Percentiles rank a stretch among this genome's conserved stretches.
phyloP scores from a whole-genome alignment of 2,329 filamentous ascomycete species.

The Penicillium sp. region DNA sequence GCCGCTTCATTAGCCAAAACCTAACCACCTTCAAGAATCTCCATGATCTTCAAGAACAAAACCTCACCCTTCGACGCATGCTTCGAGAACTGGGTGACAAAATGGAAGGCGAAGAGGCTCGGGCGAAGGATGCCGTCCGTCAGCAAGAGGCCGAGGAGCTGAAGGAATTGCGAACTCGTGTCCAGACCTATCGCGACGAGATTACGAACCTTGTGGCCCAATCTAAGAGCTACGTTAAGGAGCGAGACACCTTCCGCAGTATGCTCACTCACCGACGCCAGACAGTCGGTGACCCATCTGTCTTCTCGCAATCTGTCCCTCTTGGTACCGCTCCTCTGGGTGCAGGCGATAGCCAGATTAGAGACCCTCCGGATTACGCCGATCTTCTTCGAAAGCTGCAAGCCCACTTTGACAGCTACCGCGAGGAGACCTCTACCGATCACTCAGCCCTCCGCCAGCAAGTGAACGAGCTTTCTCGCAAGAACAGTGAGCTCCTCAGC shows the following conservation, averaged over 20 bases:
- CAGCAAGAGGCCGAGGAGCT: slow-evolving; percentile 69
- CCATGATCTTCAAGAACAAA: slow-evolving; percentile 82
- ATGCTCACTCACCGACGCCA: slow-evolving; percentile 80
- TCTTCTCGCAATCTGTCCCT: slow-evolving; percentile 73
- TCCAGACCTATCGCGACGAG: slow-evolving; percentile 82
- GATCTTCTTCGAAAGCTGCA: slow-evolving; percentile 86
- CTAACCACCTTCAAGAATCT: slow-evolving; percentile 90
- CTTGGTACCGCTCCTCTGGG: slow-evolving; percentile 55
- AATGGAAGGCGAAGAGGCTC: slow-evolving; percentile 88
- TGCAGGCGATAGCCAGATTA: slow-evolving; percentile 48
- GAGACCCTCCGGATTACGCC: slow-evolving; percentile 70
- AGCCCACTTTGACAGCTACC: slow-evolving; percentile 84
- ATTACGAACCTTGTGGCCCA: slow-evolving; percentile 79
- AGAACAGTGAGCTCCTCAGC: slow-evolving; percentile 80
- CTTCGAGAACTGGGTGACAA: slow-evolving; percentile 83
- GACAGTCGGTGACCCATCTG: slow-evolving; percentile 62
- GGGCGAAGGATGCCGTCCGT: slow-evolving; percentile 60
- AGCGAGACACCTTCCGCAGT: slow-evolving; percentile 96
- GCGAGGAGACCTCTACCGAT: slow-evolving; percentile 81
- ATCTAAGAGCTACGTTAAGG: slow-evolving; percentile 90
- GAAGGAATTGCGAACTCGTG: slow-evolving; percentile 71
- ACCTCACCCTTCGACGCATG: slow-evolving; percentile 79
- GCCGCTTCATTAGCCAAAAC: slow-evolving; percentile 85
- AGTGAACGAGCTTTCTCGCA: slow-evolving; percentile 76
- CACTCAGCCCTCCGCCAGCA: slow-evolving; percentile 83